Evolutionary conservation across 768 basidiomycete species (phyloP).

Genomic region (Leccinum ochraceum): DNA sequence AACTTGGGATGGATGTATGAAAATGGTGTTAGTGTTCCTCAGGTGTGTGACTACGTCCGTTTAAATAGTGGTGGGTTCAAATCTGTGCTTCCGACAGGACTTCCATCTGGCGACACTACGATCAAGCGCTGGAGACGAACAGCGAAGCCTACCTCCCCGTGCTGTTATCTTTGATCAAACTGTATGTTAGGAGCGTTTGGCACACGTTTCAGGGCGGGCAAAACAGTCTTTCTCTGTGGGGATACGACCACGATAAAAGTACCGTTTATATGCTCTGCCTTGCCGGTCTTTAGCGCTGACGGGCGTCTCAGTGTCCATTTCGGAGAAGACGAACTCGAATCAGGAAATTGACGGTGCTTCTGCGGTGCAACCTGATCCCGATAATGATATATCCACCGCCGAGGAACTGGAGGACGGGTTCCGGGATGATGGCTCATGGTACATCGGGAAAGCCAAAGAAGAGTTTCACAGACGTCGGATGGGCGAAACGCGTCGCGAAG

Average conservation of each 20-base stretch:
- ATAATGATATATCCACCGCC: conserved; percentile 7
- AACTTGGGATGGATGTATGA: conserved; percentile 99
- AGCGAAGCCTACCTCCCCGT: conserved; percentile 89
- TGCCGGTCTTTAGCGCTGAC: conserved; percentile 11
- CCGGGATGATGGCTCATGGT: conserved; percentile 69
- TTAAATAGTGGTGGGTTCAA: neutral
- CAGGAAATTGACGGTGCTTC: conserved; percentile 29
- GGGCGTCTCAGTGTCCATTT: conserved; percentile 22
- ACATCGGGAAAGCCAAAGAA: conserved; percentile 79
- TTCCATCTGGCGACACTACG: conserved; percentile 97
- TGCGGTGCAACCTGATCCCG: conserved; percentile 2
- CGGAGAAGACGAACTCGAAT: conserved; percentile 22
- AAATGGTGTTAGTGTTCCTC: conserved; percentile 88
- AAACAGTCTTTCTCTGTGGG: conserved; percentile 69
- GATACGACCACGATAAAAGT: conserved; percentile 50
- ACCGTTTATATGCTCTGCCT: neutral
- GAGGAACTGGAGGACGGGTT: conserved; percentile 32
- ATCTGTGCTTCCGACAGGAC: conserved; percentile 51
- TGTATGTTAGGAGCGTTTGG: conserved; percentile 87
- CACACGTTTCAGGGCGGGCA: conserved; percentile 73
- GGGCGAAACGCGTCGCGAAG: conserved; percentile 41
- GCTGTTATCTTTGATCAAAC: conserved; percentile 72
- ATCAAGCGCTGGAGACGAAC: conserved; percentile 85
- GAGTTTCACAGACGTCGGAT: conserved; percentile 64
- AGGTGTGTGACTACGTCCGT: conserved; percentile 45